Base-by-base conservation (phyloP, 148 eudicot genomes). In the Arctostaphylos glauca region DNA sequence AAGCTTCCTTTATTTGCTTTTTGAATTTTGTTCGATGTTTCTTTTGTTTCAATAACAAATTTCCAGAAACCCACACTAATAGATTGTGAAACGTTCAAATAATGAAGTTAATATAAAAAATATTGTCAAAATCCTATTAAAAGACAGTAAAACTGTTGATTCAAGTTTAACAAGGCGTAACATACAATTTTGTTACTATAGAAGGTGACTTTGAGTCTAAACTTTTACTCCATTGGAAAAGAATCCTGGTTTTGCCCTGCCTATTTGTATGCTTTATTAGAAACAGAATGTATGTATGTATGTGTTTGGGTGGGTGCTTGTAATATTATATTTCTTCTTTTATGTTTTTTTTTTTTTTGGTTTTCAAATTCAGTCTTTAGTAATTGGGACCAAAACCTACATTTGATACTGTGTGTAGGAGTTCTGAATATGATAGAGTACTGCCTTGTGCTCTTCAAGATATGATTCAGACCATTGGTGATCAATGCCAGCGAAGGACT, bases 401-500 rank as follows among this genome's bases (percentile, higher is more conserved):
- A 62, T 64, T 21, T 82, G 78, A 49, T 7, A 41, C 53, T 67
- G 12, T 80, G 54, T 72, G 76, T 70, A 62, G 80, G 66, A 73
- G 7, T 53, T 83, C 44, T 54, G 84, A 86, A 72, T 81, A 41
- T 5, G n/a, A 74, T 84, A 77, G 48, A 19, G 0, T 81, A 47
- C 25, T 74, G 3, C 79, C 83, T 54, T 6, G 25, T 76, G 44
- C 74, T 16, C 62, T 84, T 55, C 77, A 84, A 62, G 80, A 82
- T 74, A 58, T 80, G 12, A 55, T 82, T 68, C 48, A 81, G 16
- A 81, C 80, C 25, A 83, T 88, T 80, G 86, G 84, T 49, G 82
- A 62, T 81, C 87, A 81, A 78, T 89, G 78, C 83, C 86, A 84
- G 56, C 84, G 72, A n/a, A 81, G 78, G 59, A 52, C 76, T 15